Base-by-base conservation (phyloP, 2,329 filamentous ascomycete species). In the Scedosporium dehoogii region DNA sequence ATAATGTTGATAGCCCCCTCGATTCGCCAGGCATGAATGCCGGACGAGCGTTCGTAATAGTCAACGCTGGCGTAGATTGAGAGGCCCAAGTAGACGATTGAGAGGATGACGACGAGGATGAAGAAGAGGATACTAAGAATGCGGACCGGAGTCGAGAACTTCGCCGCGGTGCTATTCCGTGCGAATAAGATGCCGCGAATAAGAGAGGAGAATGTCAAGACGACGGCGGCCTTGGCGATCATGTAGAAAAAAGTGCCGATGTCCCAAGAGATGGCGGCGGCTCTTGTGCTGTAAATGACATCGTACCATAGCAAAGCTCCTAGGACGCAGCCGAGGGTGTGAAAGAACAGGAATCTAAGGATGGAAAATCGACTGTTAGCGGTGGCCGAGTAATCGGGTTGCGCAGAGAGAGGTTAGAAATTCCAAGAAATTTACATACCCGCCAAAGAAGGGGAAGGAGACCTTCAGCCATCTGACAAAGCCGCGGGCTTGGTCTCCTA, bases 391-490 rank as follows among this genome's bases (percentile, higher is more conserved):
- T n/a, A 46, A 10, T n/a, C 6, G 14, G n/a, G 44, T 48, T 48
- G 44, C 9, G 44, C 5, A 18, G 44, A 48, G 44, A 21, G 44
- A 6, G 3, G 6, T n/a, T n/a, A n/a, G 1, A 48, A 5, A 6
- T 21, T n/a, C 9, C 16, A 16, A 48, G 21, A 1, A 48, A 12
- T 55, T 18, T 55, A 55, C 51, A 29, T 55, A 55, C 51, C 51
- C 51, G 21, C 18, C n/a, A 10, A 55, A 55, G 51, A 55, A 27
- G 18, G 23, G 12, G 12, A 55, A 55, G 7, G 51, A 9, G 25
- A 58, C 27, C 38, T 58, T 58, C 29, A 58, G n/a, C 56, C 56
- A 58, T n/a, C 21, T 58, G n/a, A 58, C n/a, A 29, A 21, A 38
- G n/a, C 56, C 29, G 10, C 56, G 56, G 56, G 56, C 56, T 9